Conservation (phyloP, 164 flowering plant genomes). For the Santalum album region DNA sequence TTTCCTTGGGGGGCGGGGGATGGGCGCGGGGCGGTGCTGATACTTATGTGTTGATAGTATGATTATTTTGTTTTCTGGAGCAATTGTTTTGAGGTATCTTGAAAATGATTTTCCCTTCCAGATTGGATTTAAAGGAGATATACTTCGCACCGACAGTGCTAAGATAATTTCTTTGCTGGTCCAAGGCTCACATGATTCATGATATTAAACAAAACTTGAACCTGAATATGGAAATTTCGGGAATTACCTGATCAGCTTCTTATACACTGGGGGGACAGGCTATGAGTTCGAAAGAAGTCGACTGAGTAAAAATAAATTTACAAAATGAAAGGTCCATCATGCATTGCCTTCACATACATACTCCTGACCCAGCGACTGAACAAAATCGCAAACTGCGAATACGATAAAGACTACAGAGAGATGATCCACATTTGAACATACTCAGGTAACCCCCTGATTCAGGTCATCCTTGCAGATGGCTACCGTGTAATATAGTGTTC, state of each 20-base stretch:
- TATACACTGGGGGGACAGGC: conserved; percentile 57
- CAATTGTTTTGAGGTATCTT: conserved; percentile 21
- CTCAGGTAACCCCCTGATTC: conserved; percentile 9
- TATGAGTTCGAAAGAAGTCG: conserved; percentile 53
- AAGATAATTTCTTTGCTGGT: conserved; percentile 77
- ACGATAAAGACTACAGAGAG: neutral
- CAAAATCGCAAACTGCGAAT: conserved; percentile 5
- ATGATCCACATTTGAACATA: conserved; percentile 7
- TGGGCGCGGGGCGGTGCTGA: too few species aligned
- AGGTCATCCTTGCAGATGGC: conserved; percentile 13
- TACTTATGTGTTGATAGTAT: neutral
- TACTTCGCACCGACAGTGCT: conserved; percentile 65
- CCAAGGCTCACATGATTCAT: conserved; percentile 81
- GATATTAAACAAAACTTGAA: conserved; percentile 31
- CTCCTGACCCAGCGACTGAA: conserved; percentile 10
- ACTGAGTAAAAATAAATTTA: conserved; percentile 22
- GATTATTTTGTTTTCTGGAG: conserved; percentile 2
- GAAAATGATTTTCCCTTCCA: conserved; percentile 32
- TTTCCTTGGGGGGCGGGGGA: too few species aligned
- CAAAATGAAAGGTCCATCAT: conserved; percentile 15
- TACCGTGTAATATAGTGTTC: conserved; percentile 34
- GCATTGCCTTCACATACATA: conserved; percentile 6
- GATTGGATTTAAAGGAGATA: conserved; percentile 81
- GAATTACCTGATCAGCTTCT: conserved; percentile 52
- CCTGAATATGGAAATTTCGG: conserved; percentile 30